Percentiles rank a stretch among this genome's conserved stretches.
Conservation (phyloP, 257 asterid genomes). For the Fraxinus americana region DNA sequence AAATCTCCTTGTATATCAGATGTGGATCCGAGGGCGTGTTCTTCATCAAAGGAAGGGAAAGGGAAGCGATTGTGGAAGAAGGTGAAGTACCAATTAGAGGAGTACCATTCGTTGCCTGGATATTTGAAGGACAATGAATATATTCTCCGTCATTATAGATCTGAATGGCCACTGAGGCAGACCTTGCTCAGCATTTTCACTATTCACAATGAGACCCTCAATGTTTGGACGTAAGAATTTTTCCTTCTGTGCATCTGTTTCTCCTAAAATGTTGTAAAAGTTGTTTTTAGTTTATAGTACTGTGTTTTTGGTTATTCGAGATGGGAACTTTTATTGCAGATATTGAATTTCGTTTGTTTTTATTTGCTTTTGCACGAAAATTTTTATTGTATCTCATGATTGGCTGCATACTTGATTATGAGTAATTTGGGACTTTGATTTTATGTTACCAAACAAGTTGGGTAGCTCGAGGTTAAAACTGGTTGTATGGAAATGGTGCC, state of each 20-base stretch:
- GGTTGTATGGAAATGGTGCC: no score
- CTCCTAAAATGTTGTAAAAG: neutral
- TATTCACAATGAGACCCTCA: slow-evolving; percentile 95
- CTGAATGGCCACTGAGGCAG: slow-evolving; percentile 91
- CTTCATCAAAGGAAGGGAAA: slow-evolving; percentile 50
- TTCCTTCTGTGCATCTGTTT: slow-evolving; percentile 10
- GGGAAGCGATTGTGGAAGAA: slow-evolving; percentile 86
- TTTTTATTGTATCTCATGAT: neutral
- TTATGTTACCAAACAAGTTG: no score
- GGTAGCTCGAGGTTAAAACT: no score
- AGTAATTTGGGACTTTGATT: no score
- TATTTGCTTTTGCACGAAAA: neutral
- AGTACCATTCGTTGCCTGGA: slow-evolving; percentile 84
- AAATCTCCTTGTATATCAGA: slow-evolving; percentile 29
- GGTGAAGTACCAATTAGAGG: slow-evolving; percentile 90
- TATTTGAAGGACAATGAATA: slow-evolving; percentile 94
- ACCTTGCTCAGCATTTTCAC: slow-evolving; percentile 74
- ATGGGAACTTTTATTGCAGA: no score
- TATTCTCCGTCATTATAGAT: slow-evolving; percentile 71
- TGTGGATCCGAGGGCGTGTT: slow-evolving; percentile 31
- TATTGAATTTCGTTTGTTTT: neutral
- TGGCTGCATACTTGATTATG: slow-evolving; percentile 11
- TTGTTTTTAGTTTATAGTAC: slow-evolving; percentile 4
- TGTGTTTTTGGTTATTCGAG: neutral
- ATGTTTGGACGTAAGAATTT: slow-evolving; percentile 89